Evolutionary conservation across 2,329 filamentous ascomycete species (phyloP), one percentile per base, ranked within the genome.

Genomic region (Pyricularia sp.): DNA sequence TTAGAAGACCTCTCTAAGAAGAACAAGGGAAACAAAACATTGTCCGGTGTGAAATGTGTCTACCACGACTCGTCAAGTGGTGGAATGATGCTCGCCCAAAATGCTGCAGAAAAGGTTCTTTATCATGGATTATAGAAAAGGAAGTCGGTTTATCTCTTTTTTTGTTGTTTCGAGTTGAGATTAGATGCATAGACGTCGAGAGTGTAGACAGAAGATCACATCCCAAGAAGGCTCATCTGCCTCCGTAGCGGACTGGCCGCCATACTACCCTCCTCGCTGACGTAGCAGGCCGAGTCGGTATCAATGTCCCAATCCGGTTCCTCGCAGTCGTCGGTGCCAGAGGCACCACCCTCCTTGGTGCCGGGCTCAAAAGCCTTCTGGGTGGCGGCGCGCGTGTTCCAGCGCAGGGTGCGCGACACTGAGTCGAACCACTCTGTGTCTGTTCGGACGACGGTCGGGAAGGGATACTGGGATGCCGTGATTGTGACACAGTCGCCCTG

Each of bases 401-500:
- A 99, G 71, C 94, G 87, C 70, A 99, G 84, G 3, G 94, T 97
- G 70, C 94, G 88, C 68, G 92, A 93, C 66, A 99, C 93, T 75
- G 92, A 96, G 78, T 97, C 92, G 77, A 99, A 97, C 95, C 95
- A 99, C 78, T 99, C 95, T 0, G 90, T 92, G 71, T 90, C 90
- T 71, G 91, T 92, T 72, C 93, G 91, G 69, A 96, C 92, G 63
- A 99, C 94, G 0, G 95, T 98, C 2, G 95, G 95, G 82, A 99
- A 98, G 0, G 95, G 95, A 76, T 97, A 99, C 77, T 97, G 93
- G 33, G 92, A 96, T 3, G 95, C 95, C 59, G 94, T 93, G 74
- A 99, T 95, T 70, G 94, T 97, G 77, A 99, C 95, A 75, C 94
- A 92, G 80, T 99, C 95, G 68, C 95, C 95, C 75, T 94, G 92